phyloP scores from a whole-genome alignment of 202 grass and related monocot species.

The Setaria viridis region DNA sequence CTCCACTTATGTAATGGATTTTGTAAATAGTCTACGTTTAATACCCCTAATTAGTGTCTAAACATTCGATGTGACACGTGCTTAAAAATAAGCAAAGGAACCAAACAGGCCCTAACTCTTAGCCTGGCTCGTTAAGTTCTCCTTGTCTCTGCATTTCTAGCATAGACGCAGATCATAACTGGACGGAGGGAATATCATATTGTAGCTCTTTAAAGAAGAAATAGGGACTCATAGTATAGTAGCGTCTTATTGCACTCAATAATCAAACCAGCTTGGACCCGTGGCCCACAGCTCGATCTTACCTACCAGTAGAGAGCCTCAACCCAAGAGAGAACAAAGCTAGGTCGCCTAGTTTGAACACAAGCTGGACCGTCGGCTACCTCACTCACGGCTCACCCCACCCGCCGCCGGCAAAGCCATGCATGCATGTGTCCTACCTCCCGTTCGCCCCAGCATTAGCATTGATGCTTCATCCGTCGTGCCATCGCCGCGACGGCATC shows the following conservation, averaged over 20 bases:
- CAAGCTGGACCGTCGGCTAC: conserved; percentile 10
- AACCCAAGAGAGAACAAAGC: neutral
- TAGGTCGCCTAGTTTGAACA: conserved; percentile 26
- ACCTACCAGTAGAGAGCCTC: neutral
- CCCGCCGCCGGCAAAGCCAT: neutral
- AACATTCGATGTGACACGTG: too few relatives aligned
- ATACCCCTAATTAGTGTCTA: too few relatives aligned
- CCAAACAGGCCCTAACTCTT: too few relatives aligned
- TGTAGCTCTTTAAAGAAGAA: too few relatives aligned
- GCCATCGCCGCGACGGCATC: conserved; percentile 2
- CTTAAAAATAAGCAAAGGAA: too few relatives aligned
- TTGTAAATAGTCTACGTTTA: too few relatives aligned
- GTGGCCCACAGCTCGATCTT: neutral
- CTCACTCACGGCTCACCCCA: neutral
- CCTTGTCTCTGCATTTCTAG: too few relatives aligned
- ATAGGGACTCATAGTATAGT: neutral
- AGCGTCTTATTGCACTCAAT: neutral
- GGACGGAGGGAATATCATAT: too few relatives aligned
- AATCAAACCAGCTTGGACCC: neutral
- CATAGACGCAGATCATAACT: too few relatives aligned
- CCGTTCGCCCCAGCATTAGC: neutral
- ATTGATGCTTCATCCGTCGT: conserved; percentile 5
- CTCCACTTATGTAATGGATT: too few relatives aligned
- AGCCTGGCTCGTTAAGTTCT: too few relatives aligned
- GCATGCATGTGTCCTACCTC: conserved; percentile 29